Evolutionary conservation across 805 yeast genomes (phyloP).

Genomic region (Candida krabiensis): DNA sequence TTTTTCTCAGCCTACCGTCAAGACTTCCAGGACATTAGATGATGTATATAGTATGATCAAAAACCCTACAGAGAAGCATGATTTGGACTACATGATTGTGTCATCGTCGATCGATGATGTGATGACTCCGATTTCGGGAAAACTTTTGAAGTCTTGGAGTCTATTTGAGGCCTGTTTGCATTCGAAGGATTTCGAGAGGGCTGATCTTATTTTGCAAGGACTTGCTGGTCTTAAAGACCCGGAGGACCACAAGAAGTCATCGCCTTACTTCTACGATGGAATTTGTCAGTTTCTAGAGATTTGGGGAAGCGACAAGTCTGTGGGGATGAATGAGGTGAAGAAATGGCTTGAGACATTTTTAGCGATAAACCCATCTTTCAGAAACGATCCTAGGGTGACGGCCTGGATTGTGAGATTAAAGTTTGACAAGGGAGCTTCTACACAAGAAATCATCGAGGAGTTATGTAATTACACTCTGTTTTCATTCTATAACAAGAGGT

Average conservation of each 20-base stretch:
- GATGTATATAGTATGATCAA: slow-evolving; percentile 13
- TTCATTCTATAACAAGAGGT: slow-evolving; percentile 25
- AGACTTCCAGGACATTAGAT: slow-evolving; percentile 12
- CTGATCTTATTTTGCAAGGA: slow-evolving; percentile 64
- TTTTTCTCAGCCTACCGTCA: slow-evolving; percentile 5
- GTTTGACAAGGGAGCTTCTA: slow-evolving; percentile 23
- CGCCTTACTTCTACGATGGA: slow-evolving; percentile 57
- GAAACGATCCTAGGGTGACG: slow-evolving; percentile 27
- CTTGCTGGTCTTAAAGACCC: slow-evolving; percentile 47
- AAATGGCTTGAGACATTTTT: slow-evolving; percentile 27
- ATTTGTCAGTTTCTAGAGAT: slow-evolving; percentile 59
- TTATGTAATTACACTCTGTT: slow-evolving; percentile 17
- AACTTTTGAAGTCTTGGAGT: slow-evolving; percentile 49
- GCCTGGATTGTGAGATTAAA: slow-evolving; percentile 31
- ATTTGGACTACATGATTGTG: slow-evolving; percentile 8
- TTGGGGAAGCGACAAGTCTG: slow-evolving; percentile 32
- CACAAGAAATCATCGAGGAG: slow-evolving; percentile 15
- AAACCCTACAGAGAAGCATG: background rate
- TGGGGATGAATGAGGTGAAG: slow-evolving; percentile 20
- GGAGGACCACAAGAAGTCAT: slow-evolving; percentile 12
- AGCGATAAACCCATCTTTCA: slow-evolving; percentile 16
- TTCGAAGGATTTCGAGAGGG: slow-evolving; percentile 65
- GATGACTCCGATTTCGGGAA: slow-evolving; percentile 26
- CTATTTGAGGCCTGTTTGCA: slow-evolving; percentile 75
- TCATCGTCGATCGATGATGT: slow-evolving; percentile 29